Evolutionary conservation across 352 stramenopile genomes (phyloP), one percentile per base, ranked within the genome.

Genomic region (Pythium utonaiense): DNA sequence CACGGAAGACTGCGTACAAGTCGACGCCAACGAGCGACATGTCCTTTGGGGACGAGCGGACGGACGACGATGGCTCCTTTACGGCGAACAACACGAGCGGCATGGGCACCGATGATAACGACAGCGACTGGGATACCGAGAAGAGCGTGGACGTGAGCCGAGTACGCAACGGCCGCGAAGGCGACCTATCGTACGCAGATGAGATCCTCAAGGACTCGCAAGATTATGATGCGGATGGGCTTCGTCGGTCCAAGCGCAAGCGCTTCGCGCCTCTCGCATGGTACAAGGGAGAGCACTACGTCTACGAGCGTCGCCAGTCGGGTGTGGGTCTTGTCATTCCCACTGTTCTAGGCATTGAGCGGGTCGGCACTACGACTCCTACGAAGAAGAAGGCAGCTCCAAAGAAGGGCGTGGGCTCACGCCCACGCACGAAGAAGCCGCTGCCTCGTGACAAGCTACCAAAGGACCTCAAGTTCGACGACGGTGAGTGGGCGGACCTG

Each of bases 211-310:
- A 74, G 13, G 73, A 88, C 36, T 71, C 67, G 0, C 17, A 25
- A 14, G 74, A 67, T 12, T 52, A 60, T 13, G 66, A 77, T 36
- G 60, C 63, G 28, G 71, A 83, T 42, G 66, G 78, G 1, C 69
- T 92, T 31, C 83, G 86, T 53, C 80, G 86, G 7, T 93, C 83
- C 6, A 92, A 90, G 62, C 76, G 86, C 28, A 75, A 73, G 53
- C 80, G 86, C 8, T 93, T 85, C 58, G 91, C 91, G 77, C 86
- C 86, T 21, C 70, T 95, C n/a, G 86, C 72, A 14, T 95, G 86
- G 86, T 95, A 93, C 72, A 93, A 93, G 58, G 85, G 84, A 44
- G 86, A 95, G 62, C 80, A 91, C 54, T 92, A 86, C 60, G 79
- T 95, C 49, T 95, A 90, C 53, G 83, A 93, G 55, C 82, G 86